Evolutionary conservation across 1,284 basidiomycete genomes (phyloP).

Genomic region (Flammula alnicola): DNA sequence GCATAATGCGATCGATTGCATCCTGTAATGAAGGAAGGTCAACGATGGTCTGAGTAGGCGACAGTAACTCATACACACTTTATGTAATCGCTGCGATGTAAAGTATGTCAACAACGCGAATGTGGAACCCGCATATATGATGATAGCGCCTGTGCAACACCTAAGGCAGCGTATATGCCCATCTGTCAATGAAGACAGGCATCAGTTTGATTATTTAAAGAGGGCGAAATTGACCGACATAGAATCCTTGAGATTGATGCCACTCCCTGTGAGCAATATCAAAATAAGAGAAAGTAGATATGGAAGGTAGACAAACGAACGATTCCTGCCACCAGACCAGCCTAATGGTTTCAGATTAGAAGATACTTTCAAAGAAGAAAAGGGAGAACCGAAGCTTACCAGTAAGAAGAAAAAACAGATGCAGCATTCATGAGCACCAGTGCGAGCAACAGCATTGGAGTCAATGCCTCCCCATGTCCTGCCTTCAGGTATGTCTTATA

Average conservation of each 20-base stretch:
- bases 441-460: not conserved
- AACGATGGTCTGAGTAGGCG: slow-evolving; percentile 47
- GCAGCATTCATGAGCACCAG: slow-evolving; percentile 55
- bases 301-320: not conserved
- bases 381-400: slow-evolving; percentile 37
- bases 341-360: not conserved
- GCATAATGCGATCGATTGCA: slow-evolving; percentile 66
- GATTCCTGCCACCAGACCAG: slow-evolving; percentile 3
- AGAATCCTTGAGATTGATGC: slow-evolving; percentile 59
- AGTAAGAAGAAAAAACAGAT: slow-evolving; percentile 67
- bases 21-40: slow-evolving; percentile 43
- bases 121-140: slow-evolving; percentile 58
- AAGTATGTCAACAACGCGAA: slow-evolving; percentile 54
- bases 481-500: slow-evolving; percentile 5
- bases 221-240: slow-evolving; percentile 10
- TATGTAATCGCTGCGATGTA: slow-evolving; percentile 19
- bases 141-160: slow-evolving; percentile 42
- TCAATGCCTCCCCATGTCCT: not conserved
- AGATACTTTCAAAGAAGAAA: not conserved
- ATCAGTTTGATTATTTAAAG: not conserved
- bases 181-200: slow-evolving; percentile 45
- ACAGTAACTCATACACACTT: not conserved
- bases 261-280: slow-evolving; percentile 12
- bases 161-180: slow-evolving; percentile 66
- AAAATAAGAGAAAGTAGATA: not conserved